phyloP scores from a whole-genome alignment of 495 filamentous ascomycete genomes.

The Aspergillus bridgeri region DNA sequence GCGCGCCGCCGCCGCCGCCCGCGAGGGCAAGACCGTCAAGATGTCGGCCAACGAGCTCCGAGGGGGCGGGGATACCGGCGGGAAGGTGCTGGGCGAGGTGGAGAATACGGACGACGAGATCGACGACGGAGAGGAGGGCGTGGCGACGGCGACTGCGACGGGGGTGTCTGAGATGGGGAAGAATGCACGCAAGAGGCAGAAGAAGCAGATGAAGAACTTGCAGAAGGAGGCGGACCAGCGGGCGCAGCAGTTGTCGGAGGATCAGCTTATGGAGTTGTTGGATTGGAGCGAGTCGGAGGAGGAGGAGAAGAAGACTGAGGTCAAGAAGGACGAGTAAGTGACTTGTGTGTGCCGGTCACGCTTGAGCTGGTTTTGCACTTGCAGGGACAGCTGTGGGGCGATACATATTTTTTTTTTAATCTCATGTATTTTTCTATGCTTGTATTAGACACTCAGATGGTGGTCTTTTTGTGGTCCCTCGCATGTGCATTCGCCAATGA shows the following conservation, averaged over 20 bases:
- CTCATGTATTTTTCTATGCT: neutral
- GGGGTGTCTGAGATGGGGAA: slow-evolving; percentile 49
- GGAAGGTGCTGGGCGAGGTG: slow-evolving; percentile 41
- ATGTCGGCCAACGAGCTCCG: slow-evolving; percentile 61
- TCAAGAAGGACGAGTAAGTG: slow-evolving; percentile 9
- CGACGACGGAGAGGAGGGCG: slow-evolving; percentile 56
- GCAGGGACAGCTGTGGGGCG: neutral
- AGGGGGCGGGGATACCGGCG: slow-evolving; percentile 30
- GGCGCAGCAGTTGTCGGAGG: slow-evolving; percentile 45
- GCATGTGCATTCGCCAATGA: slow-evolving; percentile 6
- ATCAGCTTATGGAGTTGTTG: slow-evolving; percentile 65
- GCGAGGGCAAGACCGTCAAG: slow-evolving; percentile 53
- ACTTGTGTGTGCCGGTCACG: neutral
- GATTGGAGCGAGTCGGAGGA: slow-evolving; percentile 50
- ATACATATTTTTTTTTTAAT: neutral
- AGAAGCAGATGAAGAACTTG: slow-evolving; percentile 52
- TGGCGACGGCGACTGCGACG: slow-evolving; percentile 43
- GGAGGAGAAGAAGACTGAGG: slow-evolving; percentile 19
- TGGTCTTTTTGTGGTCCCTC: neutral
- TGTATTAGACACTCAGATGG: neutral
- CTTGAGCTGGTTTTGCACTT: neutral
- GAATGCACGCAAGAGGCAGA: slow-evolving; percentile 59
- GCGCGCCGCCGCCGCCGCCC: slow-evolving; percentile 19
- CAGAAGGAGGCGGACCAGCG: slow-evolving; percentile 45
- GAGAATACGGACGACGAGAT: slow-evolving; percentile 51